These are phyloP conservation scores for Ophiorrhiza pumila DNA, from an alignment of 257 asterid species.

Conservation along the genomic window DNA sequence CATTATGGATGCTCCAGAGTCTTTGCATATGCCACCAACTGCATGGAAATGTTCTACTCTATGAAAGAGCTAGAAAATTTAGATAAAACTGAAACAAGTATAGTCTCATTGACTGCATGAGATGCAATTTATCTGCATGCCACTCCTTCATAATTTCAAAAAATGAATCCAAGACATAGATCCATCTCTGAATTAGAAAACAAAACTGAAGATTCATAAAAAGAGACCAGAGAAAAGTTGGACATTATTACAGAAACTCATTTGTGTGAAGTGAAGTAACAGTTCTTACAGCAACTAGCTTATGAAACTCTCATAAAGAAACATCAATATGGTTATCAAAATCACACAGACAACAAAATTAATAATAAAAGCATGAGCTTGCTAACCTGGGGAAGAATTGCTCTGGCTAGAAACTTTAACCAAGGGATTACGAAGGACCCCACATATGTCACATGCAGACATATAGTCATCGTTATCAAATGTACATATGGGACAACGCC, in stretches of 20 bases:
- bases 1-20: conserved; percentile 81
- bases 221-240: not conserved
- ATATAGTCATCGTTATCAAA: conserved; percentile 75
- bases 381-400: conserved; percentile 50
- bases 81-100: conserved; percentile 22
- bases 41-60: conserved; percentile 82
- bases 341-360: not conserved
- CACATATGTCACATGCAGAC: conserved; percentile 92
- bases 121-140: conserved; percentile 10
- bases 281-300: conserved; percentile 7
- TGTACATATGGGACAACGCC: conserved; percentile 95
- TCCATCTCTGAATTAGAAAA: conserved; percentile 2
- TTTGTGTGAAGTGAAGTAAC: not conserved
- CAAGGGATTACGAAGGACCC: conserved; percentile 87
- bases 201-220: not conserved
- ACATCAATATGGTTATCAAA: not conserved
- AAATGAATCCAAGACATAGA: not conserved
- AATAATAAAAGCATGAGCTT: not conserved
- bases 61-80: conserved; percentile 39
- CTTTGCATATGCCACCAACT: conserved; percentile 83
- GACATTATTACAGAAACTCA: not conserved
- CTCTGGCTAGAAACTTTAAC: conserved; percentile 46
- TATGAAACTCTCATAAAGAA: not conserved
- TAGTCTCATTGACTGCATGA: conserved; percentile 1
- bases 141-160: not conserved